Base-by-base conservation (phyloP, 2,329 filamentous ascomycete genomes). In the Stachybotrys chartarum region DNA sequence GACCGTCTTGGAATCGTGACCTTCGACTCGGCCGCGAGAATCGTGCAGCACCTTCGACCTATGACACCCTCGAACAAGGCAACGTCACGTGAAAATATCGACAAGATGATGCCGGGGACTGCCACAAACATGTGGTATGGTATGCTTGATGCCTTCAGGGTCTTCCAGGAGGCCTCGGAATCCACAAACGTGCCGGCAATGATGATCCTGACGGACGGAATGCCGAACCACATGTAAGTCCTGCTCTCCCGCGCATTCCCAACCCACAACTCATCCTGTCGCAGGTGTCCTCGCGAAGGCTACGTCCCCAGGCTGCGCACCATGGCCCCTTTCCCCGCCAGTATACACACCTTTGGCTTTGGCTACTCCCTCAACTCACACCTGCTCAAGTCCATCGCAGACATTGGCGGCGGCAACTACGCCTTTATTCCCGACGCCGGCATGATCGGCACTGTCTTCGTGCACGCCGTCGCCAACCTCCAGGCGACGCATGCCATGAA, bases 371-470 rank as follows among this genome's bases (percentile, higher is more conserved):
- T 71, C 3, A 52, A 61, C 10, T 63, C 82, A 0, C 79, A 78
- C 0, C 68, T 85, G 17, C 71, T 86, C 54, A 82, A 83, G 66
- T 81, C 81, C 2, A 81, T 86, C 50, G 77, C 82, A 1, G 82
- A 85, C 61, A 68, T 79, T 51, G 77, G 79, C 0, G 71, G 75
- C 3, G 83, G 83, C 1, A 82, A 77, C 63, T 86, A 83, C 56
- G 71, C 80, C 8, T 86, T 85, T 59, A 85, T 86, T 17, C 79
- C 82, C 0, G 82, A 86, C 54, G 76, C 80, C 0, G 79, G 81
- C 56, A 84, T 86, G 81, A 80, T 86, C 57, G 79, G 79, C 3
- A 85, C 83, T 3, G 80, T 83, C 4, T 85, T 86, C 57, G 74
- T 84, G 3, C 81, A 86, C 60, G 80, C 83, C 2, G 75, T 85